Evolutionary conservation across 495 filamentous ascomycete genomes (phyloP), one percentile per base, ranked within the genome.

Genomic region (Penicillium crystallinum): DNA sequence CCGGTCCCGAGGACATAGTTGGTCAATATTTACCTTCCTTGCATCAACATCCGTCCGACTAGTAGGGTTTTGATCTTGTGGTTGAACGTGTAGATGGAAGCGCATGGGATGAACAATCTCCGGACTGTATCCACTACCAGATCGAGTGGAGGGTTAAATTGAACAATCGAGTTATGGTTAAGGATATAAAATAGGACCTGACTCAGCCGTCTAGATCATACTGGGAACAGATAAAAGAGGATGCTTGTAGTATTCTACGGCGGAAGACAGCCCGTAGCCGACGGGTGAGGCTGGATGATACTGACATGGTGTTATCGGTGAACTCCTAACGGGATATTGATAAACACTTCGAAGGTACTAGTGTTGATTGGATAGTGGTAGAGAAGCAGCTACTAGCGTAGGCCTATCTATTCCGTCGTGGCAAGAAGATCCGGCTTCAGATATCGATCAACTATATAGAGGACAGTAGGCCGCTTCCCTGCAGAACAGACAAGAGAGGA

Each of bases 41-140:
- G 47, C 39, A 64, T 49, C 35, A 51, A 55, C 33, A 49, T 36
- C 42, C 22, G 42, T 37, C 14, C 18, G 43, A 41, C 39, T 12
- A 41, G 27, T 34, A 9, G 10, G 27, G 40, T 46, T 50, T 46
- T 51, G 10, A 54, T 54, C 21, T 19, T 21, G 46, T 45, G 44
- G 52, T 51, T 54, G 37, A 54, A 54, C 17, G 45, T 46, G 17
- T 7, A 48, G 47, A 54, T 54, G 19, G 39, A 47, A 58, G 51
- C 52, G 58, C 74, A 82, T 75, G 61, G 47, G 56, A 70, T 55
- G 55, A 72, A 57, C 39, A 69, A 38, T 57, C 54, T 43, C 67
- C 61, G 18, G 62, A 38, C 47, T 59, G 46, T 59, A 61, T 69
- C 35, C 56, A 70, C 51, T 73, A 75, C 49, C 54, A 62, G 36